Percentiles rank a stretch among this genome's conserved stretches.
These are phyloP conservation scores for Aspergillus latus DNA, from an alignment of 2,329 filamentous ascomycete species.

Conservation along the genomic window DNA sequence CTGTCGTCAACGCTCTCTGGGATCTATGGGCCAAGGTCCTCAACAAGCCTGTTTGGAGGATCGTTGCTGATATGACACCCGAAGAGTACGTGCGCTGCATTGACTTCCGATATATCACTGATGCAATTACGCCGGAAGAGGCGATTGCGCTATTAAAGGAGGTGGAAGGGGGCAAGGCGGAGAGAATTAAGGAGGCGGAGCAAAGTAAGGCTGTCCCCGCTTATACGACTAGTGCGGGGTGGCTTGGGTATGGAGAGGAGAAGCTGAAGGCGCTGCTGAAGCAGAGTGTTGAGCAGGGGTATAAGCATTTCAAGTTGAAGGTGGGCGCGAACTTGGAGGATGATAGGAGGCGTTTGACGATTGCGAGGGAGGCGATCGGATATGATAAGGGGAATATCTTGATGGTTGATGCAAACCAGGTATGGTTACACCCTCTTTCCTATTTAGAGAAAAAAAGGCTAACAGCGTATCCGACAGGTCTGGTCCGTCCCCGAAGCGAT, in stretches of 20 bases:
- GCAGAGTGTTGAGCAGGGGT: constrained; percentile 74
- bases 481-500: constrained; percentile 91
- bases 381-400: constrained; percentile 80
- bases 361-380: constrained; percentile 77
- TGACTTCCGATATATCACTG: constrained; percentile 92
- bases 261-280: constrained; percentile 75
- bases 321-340: constrained; percentile 72
- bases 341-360: constrained; percentile 67
- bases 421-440: constrained; percentile 30
- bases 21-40: constrained; percentile 91
- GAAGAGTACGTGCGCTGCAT: constrained; percentile 85
- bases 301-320: constrained; percentile 88
- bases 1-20: constrained; percentile 89
- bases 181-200: constrained; percentile 72
- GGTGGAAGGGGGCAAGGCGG: constrained; percentile 65
- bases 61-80: constrained; percentile 85
- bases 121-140: constrained; percentile 85
- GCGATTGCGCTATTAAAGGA: constrained; percentile 69
- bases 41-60: constrained; percentile 83
- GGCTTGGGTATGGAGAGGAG: constrained; percentile 83
- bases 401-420: constrained; percentile 92
- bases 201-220: constrained; percentile 75
- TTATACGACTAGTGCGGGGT: constrained; percentile 87
- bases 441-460: neutral
- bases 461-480: constrained; percentile 45